Conservation (phyloP, 345 rosid species). For the Citrus reticulata region DNA sequence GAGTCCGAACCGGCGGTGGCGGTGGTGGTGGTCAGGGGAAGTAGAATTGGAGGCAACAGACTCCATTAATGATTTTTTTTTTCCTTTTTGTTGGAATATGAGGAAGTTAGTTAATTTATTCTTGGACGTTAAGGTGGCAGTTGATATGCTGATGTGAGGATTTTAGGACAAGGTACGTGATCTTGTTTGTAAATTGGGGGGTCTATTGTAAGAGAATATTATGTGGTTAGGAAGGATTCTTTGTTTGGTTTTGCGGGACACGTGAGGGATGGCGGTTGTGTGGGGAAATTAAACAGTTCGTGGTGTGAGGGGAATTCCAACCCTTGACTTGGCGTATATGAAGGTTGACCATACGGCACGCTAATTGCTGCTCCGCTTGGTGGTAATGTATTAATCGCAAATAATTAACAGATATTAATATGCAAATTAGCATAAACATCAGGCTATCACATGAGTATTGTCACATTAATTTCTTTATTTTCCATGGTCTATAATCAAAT, state of each 20-base stretch:
- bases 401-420: too few species aligned
- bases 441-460: too few species aligned
- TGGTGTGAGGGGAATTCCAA: not conserved
- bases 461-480: too few species aligned
- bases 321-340: not conserved
- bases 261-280: constrained; percentile 51
- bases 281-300: constrained; percentile 18
- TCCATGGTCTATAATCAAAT: too few species aligned
- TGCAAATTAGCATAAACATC: too few species aligned
- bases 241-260: constrained; percentile 34
- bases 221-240: constrained; percentile 41
- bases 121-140: not conserved
- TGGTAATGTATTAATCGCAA: too few species aligned
- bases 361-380: not conserved
- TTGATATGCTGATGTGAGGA: not conserved
- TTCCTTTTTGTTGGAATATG: not conserved
- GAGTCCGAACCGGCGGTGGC: constrained; percentile 22
- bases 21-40: constrained; percentile 8
- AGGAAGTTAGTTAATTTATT: too few species aligned
- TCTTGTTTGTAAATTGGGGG: not conserved
- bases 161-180: not conserved
- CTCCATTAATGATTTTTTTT: constrained; percentile 34
- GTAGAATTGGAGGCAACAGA: constrained; percentile 42
- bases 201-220: constrained; percentile 1
- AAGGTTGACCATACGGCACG: constrained; percentile 28